phyloP scores from a whole-genome alignment of 108 stramenopile species.

The Skeletonema potamos region DNA sequence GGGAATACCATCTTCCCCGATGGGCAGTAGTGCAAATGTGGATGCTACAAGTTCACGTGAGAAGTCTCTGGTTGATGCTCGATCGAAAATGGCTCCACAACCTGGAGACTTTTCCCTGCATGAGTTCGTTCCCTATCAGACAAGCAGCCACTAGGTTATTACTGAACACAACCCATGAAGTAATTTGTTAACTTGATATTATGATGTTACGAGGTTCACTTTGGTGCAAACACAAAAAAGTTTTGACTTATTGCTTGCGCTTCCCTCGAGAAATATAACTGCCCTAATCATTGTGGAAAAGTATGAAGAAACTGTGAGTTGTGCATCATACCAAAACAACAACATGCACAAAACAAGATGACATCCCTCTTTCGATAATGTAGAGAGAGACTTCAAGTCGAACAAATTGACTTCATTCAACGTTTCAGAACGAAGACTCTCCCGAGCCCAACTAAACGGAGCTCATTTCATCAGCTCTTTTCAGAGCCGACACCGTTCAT shows the following conservation, averaged over 20 bases:
- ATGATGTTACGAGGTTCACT: too few relatives aligned
- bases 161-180: too few relatives aligned
- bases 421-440: neutral
- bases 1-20: constrained; percentile 46
- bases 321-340: neutral
- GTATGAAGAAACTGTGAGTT: neutral
- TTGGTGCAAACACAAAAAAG: neutral
- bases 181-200: too few relatives aligned
- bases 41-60: too few relatives aligned
- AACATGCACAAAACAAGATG: neutral
- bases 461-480: constrained; percentile 1
- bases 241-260: neutral
- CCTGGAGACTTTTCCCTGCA: too few relatives aligned
- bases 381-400: constrained; percentile 1
- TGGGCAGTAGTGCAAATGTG: too few relatives aligned
- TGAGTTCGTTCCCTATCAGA: too few relatives aligned
- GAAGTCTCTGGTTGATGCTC: too few relatives aligned
- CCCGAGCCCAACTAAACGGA: neutral
- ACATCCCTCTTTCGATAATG: neutral
- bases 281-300: neutral
- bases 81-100: too few relatives aligned
- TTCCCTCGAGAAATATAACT: neutral
- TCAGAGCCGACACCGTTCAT: neutral
- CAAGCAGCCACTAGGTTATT: too few relatives aligned
- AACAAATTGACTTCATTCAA: neutral